Percentiles rank a stretch among this genome's conserved stretches.
These are phyloP conservation scores for Jackrogersella multiformis DNA, from an alignment of 495 filamentous ascomycete species.

Conservation along the genomic window DNA sequence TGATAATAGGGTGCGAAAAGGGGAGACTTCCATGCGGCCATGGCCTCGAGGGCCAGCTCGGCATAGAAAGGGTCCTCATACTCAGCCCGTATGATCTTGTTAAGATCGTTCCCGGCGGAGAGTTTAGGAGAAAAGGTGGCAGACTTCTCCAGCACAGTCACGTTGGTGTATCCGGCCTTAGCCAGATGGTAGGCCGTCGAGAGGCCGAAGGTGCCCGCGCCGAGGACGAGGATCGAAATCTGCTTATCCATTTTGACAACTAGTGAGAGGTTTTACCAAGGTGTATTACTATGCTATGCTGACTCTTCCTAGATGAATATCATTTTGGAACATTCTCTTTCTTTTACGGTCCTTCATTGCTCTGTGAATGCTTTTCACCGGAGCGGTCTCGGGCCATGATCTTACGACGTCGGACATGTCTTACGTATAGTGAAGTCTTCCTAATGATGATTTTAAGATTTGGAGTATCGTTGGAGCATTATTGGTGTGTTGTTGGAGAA, in stretches of 20 bases:
- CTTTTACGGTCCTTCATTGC: slow-evolving; percentile 17
- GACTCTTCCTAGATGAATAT: not conserved
- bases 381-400: slow-evolving; percentile 26
- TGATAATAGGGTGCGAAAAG: slow-evolving; percentile 64
- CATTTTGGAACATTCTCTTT: not conserved
- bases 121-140: slow-evolving; percentile 51
- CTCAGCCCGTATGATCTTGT: slow-evolving; percentile 65
- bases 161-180: slow-evolving; percentile 53
- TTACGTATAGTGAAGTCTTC: slow-evolving; percentile 6
- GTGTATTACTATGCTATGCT: not conserved
- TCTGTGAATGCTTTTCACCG: slow-evolving; percentile 5
- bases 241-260: slow-evolving; percentile 17
- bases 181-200: slow-evolving; percentile 61
- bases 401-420: slow-evolving; percentile 12
- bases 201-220: slow-evolving; percentile 61
- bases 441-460: not conserved
- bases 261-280: not conserved
- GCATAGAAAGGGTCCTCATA: slow-evolving; percentile 66
- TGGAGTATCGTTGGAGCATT: too few relatives aligned
- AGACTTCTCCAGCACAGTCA: slow-evolving; percentile 58
- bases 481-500: too few relatives aligned
- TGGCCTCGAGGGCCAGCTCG: slow-evolving; percentile 55
- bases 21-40: slow-evolving; percentile 44
- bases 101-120: slow-evolving; percentile 62
- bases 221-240: slow-evolving; percentile 50